phyloP scores from a whole-genome alignment of 2,329 filamentous ascomycete genomes.

The Orbilia blumenaviensis region DNA sequence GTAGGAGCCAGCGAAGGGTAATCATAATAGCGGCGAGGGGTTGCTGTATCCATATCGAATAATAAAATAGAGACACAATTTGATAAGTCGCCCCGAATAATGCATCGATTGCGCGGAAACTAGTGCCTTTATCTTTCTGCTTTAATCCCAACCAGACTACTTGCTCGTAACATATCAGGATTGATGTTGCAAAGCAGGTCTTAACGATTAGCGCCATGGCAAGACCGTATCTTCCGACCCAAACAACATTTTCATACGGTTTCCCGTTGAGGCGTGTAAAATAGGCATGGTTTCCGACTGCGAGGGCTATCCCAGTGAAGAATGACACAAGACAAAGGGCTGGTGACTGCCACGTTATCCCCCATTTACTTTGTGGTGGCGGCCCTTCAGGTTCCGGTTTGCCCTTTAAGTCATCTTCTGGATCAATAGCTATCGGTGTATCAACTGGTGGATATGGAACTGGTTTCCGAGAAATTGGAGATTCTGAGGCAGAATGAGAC shows the following conservation, averaged over 20 bases:
- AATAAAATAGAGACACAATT: slow-evolving; percentile 39
- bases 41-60: slow-evolving; percentile 39
- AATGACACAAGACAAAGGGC: slow-evolving; percentile 9
- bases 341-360: slow-evolving; percentile 40
- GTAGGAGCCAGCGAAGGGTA: slow-evolving; percentile 37
- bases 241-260: slow-evolving; percentile 44
- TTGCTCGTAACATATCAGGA: slow-evolving; percentile 47
- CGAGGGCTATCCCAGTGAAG: slow-evolving; percentile 27
- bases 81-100: slow-evolving; percentile 47
- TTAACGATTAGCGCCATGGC: slow-evolving; percentile 40
- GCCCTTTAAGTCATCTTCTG: background rate
- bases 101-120: slow-evolving; percentile 48
- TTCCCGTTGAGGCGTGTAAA: slow-evolving; percentile 28
- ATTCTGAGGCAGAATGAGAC: background rate
- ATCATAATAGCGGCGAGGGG: slow-evolving; percentile 41
- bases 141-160: slow-evolving; percentile 46
- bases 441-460: slow-evolving; percentile 24
- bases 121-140: slow-evolving; percentile 15
- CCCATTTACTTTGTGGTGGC: slow-evolving; percentile 31
- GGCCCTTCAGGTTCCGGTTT: background rate
- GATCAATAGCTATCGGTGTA: background rate
- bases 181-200: slow-evolving; percentile 40
- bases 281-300: slow-evolving; percentile 48
- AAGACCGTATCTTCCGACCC: slow-evolving; percentile 43
- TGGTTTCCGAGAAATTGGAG: slow-evolving; percentile 28